Conservation (phyloP, 441 rosid species). For the Geranium incanum region DNA sequence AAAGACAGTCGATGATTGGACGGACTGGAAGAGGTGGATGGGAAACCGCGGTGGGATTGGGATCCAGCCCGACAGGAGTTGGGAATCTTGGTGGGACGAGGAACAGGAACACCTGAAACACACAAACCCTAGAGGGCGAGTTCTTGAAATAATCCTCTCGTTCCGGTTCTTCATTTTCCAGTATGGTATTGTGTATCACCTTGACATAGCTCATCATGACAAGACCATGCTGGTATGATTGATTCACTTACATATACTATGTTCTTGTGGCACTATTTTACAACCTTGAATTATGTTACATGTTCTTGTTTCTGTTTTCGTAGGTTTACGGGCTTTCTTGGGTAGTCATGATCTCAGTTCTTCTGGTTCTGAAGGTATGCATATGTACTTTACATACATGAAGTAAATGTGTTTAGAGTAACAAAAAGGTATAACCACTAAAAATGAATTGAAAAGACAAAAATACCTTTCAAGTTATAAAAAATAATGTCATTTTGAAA, state of each 20-base stretch:
- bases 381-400: not conserved
- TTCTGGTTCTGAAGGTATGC: constrained; percentile 73
- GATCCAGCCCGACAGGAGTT: constrained; percentile 58
- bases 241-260: not conserved
- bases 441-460: too few species aligned
- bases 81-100: constrained; percentile 97
- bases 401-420: not conserved
- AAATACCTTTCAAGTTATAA: too few species aligned
- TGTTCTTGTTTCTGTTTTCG: constrained; percentile 12
- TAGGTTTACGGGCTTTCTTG: constrained; percentile 90
- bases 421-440: too few species aligned
- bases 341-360: constrained; percentile 55
- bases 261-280: not conserved
- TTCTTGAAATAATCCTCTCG: constrained; percentile 65
- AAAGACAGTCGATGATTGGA: constrained; percentile 93
- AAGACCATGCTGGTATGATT: constrained; percentile 51
- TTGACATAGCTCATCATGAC: constrained; percentile 58
- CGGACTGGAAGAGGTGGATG: constrained; percentile 98
- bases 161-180: constrained; percentile 82
- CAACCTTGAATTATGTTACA: constrained; percentile 4
- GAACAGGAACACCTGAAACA: constrained; percentile 77
- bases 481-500: too few species aligned
- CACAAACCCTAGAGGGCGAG: constrained; percentile 61
- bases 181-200: constrained; percentile 94
- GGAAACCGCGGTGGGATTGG: constrained; percentile 93